Base-by-base conservation (phyloP, 192 early-diverging fungal genomes). In the Geosiphon pyriformis region DNA sequence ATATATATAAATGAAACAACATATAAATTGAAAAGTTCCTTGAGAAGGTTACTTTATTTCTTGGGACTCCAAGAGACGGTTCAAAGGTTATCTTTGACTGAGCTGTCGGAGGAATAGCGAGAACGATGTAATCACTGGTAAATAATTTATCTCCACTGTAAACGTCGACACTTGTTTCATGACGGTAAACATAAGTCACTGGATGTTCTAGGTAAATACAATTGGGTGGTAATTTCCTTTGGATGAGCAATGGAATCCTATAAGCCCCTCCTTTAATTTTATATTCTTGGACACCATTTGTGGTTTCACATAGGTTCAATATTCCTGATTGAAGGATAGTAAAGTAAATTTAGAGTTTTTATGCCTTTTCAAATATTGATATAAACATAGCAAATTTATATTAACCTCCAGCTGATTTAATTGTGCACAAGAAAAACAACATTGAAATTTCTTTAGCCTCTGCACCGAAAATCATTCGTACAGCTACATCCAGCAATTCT, bases 221-320 rank as follows among this genome's bases (percentile, higher is more conserved):
- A 11, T 56, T 47, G 15, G 23, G 4, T 7, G 65, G 65, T 30
- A 67, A 17, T 29, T 67, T 52, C 18, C 35, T 17, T 17, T 23
- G 22, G 17, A 67, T 17, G n/a, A 23, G 35, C 23, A 30, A 23
- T 33, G 65, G 27, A 1, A 67, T 0, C 1, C 26, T 10, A 51
- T 33, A 54, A 59, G 65, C 65, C 0, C 50, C 52, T 8, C 65
- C 51, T 34, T 54, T 53, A 27, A 67, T 67, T 34, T 67, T 67
- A 25, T 22, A 53, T 31, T 67, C 65, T 34, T 67, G 65, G 6
- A 51, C 46, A 23, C 65, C 65, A 54, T 67, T 47, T 23, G 7
- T 53, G 3, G 49, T 33, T 29, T 48, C 48, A 26, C 10, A 55
- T 7, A 67, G 51, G 1, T 25, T 4, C 3, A 34, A 29, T 1